Base-by-base conservation (phyloP, 73 alveolate species). In the Paramecium caudatum region DNA sequence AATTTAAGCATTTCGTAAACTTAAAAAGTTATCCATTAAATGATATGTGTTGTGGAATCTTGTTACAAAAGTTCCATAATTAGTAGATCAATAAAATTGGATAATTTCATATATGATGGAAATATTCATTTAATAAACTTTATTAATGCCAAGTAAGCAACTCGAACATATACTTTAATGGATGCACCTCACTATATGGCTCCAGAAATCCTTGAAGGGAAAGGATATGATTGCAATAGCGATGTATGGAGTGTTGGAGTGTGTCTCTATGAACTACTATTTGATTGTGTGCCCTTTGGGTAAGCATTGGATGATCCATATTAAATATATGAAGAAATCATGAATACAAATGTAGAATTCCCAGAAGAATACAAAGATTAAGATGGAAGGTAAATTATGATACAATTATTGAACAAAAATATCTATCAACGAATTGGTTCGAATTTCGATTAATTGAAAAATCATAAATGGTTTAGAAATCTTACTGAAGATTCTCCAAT, bases 181-280 rank as follows among this genome's bases (percentile, higher is more conserved):
- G 80, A 43, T 2, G 23, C 80, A 4, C 80, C 80, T 2, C 80
- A 55, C 30, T 55, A 55, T 61, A 68, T 96, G 82, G 96, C 99
- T 3, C 99, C 99, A 21, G 99, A 96, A 90, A 94, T 96, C 94
- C 91, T 95, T 37, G 88, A 94, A 83, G 92, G 94, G 37, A 55
- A 82, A 82, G 98, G 97, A 0, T 97, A 96, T 82, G 98, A 95
- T 90, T 91, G 95, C 23, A 82, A 95, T 17, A 93, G 94, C 13
- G 99, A 96, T 86, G 95, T 96, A 8, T 96, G 99, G 99, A 96
- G 96, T 84, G 74, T 95, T 37, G 99, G 99, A 5, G 98, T 96
- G 10, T 92, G 95, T 61, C 50, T 96, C 82, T 96, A 95, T 93
- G 99, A 95, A 80, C 37, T 55, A 2, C n/a, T 55, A 7, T 55